Base-by-base conservation (phyloP, 768 basidiomycete genomes). In the Boletus rufocinnamomeus region DNA sequence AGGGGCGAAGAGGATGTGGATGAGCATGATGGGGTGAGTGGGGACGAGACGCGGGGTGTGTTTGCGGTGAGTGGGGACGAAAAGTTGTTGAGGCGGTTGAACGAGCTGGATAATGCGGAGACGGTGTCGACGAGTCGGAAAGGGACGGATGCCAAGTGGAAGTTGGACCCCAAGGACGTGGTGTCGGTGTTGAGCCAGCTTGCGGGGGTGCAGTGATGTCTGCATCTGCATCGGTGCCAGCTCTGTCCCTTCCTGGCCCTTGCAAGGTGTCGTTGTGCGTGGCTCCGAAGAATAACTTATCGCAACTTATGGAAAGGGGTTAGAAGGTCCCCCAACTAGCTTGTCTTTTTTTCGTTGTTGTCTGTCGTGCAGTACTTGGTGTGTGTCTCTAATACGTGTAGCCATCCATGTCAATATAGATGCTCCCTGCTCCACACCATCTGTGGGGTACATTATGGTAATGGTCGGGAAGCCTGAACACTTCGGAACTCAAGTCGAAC, bases 81-180 rank as follows among this genome's bases (percentile, higher is more conserved):
- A 78, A 88, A 88, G 74, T 64, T 93, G 63, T 72, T 93, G 71
- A 80, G 86, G 63, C 75, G 91, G 66, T 66, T 93, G 75, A 89
- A 89, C 65, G 88, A 91, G 66, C 73, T 93, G 58, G 86, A 89
- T 45, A 76, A 80, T 37, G 81, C 85, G 13, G 87, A 89, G 78
- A 92, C 89, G 53, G 82, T 83, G 53, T 85, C 83, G 56, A 87
- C 86, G 48, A 84, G 87, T 61, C 80, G 80, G 50, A 87, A 81
- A 71, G 87, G 86, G n/a, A 91, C 89, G 45, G 89, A 91, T 72
- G 91, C 88, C 48, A 83, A 79, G 74, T 93, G 91, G 91, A 78
- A 76, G 60, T 59, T 84, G 41, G 70, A 74, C 13, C 72, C 73
- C 1, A 71, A 63, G 51, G 76, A 74, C 10, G 79, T 79, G 28